Evolutionary conservation across 768 basidiomycete genomes (phyloP).

Genomic region (Multifurca ochricompacta): DNA sequence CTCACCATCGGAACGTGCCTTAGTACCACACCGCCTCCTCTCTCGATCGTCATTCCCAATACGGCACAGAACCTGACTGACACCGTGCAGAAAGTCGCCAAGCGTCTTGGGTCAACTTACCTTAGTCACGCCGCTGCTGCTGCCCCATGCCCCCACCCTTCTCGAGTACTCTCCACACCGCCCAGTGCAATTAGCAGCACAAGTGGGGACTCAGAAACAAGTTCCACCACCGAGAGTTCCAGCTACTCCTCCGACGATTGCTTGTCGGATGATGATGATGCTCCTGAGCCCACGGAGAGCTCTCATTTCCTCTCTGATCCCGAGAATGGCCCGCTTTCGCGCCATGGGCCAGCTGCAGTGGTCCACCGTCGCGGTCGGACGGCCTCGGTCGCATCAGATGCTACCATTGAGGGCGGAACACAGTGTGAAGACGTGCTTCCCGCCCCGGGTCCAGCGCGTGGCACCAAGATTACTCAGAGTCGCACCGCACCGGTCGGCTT

Average conservation of each 20-base stretch:
- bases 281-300: slow-evolving; percentile 23
- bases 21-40: slow-evolving; percentile 17
- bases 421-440: slow-evolving; percentile 4
- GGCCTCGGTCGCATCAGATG: slow-evolving; percentile 17
- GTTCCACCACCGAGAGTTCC: slow-evolving; percentile 14
- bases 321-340: slow-evolving; percentile 34
- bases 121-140: slow-evolving; percentile 25
- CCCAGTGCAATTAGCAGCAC: slow-evolving; percentile 13
- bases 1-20: background rate
- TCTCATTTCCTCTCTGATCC: slow-evolving; percentile 15
- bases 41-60: slow-evolving; percentile 18
- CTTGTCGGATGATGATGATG: slow-evolving; percentile 38
- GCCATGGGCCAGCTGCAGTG: slow-evolving; percentile 37
- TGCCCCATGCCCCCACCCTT: slow-evolving; percentile 5
- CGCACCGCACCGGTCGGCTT: slow-evolving; percentile 37
- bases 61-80: slow-evolving; percentile 35
- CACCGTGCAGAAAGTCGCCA: slow-evolving; percentile 52
- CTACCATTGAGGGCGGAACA: slow-evolving; percentile 14
- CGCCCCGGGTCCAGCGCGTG: slow-evolving; percentile 6
- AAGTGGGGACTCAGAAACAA: slow-evolving; percentile 19
- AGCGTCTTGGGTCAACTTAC: slow-evolving; percentile 42
- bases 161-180: slow-evolving; percentile 5
- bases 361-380: slow-evolving; percentile 25
- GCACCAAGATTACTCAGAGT: slow-evolving; percentile 24
- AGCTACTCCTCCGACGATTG: slow-evolving; percentile 15